These are phyloP conservation scores for Tuber indicum DNA, from an alignment of 495 filamentous ascomycete species.

Conservation along the genomic window DNA sequence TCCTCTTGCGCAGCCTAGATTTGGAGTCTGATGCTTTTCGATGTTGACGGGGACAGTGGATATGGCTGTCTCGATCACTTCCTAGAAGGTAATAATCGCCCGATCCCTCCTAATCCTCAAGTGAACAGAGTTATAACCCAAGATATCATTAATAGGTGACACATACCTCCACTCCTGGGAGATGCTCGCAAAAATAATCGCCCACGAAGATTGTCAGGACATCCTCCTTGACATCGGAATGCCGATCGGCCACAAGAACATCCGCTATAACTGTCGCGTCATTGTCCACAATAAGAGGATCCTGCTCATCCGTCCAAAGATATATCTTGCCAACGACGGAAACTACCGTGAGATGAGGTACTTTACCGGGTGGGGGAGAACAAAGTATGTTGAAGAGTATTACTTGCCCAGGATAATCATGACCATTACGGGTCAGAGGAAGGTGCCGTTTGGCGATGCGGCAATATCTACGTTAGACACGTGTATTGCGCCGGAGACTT, in stretches of 20 bases:
- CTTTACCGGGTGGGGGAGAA: conserved; percentile 62
- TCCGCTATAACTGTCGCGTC: conserved; percentile 67
- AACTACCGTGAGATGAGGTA: conserved; percentile 66
- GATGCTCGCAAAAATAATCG: conserved; percentile 59
- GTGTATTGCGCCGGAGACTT: conserved; percentile 65
- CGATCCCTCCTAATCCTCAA: not conserved
- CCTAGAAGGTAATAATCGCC: conserved; percentile 47
- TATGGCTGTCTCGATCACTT: conserved; percentile 72
- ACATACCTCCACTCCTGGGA: conserved; percentile 67
- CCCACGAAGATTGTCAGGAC: conserved; percentile 58
- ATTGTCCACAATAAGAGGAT: conserved; percentile 63
- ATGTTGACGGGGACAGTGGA: conserved; percentile 48
- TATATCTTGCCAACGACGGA: conserved; percentile 75
- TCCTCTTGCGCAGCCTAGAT: not conserved
- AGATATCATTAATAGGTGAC: conserved; percentile 28
- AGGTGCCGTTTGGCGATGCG: conserved; percentile 69
- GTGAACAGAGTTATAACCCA: conserved; percentile 11
- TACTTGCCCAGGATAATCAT: conserved; percentile 61
- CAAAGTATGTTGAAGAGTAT: conserved; percentile 61
- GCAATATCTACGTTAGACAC: conserved; percentile 69
- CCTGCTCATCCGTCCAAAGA: conserved; percentile 71
- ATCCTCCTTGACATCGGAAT: conserved; percentile 77
- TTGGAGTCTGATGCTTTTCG: conserved; percentile 11
- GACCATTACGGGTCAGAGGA: conserved; percentile 55
- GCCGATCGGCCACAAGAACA: conserved; percentile 57